Base-by-base conservation (phyloP, 306 rosid species). In the Bauhinia variegata region DNA sequence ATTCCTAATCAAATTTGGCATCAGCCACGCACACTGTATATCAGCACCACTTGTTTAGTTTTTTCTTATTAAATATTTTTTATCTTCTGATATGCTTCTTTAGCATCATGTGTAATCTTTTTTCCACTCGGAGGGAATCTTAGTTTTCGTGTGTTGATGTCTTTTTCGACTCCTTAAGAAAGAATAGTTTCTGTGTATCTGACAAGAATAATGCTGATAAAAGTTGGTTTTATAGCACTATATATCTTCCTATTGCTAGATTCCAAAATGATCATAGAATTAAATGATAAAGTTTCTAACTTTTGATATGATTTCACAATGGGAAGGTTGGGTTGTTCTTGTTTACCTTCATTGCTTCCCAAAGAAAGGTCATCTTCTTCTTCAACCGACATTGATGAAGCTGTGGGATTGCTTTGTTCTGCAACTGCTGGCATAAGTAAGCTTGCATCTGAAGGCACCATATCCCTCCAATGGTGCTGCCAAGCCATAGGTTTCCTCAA, bases 381-480 rank as follows among this genome's bases (percentile, higher is more conserved):
- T 6, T 28, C 53, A 36, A 11, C 11, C 38, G 4, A 42, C 8
- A 23, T 61, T 14, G 52, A 61, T 42, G 67, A 61, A 43, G 12
- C 53, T 48, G 4, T 43, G 19, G 17, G 0, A 48, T 12, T 34
- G 31, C 42, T 64, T 33, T 32, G 34, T 49, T 64, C 70, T 49
- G 57, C 28, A 32, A 17, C 10, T 49, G 10, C 15, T 52, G 46
- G 33, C 9, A n/a, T 64, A 18, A 52, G 31, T 4, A 64, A 18
- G 44, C 70, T 64, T 33, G 43, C 33, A 11, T 36, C 47, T 33
- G 23, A 5, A 32, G 57, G 9, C 30, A 15, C 34, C 70, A 48
- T 64, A 12, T 48, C 70, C 56, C 70, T 64, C 8, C 4, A 48
- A 48, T 64, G 70, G 70, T 64, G 70, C 70, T 48, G 57, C 5